Base-by-base conservation (phyloP, 768 basidiomycete genomes). In the Podaxis sp. region DNA sequence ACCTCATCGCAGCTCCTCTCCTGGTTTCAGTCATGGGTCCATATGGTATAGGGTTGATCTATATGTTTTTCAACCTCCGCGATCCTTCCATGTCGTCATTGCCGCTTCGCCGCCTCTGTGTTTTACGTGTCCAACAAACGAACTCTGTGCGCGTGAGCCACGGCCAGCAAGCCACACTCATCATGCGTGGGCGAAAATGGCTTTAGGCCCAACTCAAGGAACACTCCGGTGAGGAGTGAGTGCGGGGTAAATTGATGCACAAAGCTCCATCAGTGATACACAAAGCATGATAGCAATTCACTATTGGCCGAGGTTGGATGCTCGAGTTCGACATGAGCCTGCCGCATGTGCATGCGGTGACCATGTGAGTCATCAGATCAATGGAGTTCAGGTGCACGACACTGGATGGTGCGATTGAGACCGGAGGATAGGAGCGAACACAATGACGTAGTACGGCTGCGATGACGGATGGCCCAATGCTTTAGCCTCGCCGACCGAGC, bases 231-330 rank as follows among this genome's bases (percentile, higher is more conserved):
- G 59, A 24, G 36, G 59, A 57, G 33, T 24, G 19, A 59, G 52
- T 59, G 51, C 38, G 59, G 59, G 59, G 59, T 59, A 59, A 36
- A 49, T 59, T 30, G 33, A 59, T 33, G 42, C 28, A 39, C n/a
- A 26, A 52, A 39, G 51, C 6, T 52, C 49, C 39, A 56, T 40
- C 36, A 38, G 17, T 52, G 26, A 33, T 28, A 11, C 12, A 52
- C 40, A 52, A 55, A 33, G 38, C 49, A 24, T 26, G 22, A 48
- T n/a, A 42, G 13, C 17, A 46, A 19, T 46, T 46, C 17, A 39
- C 36, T 9, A 52, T 44, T 46, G 56, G 42, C 8, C 24, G 7
- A 11, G 49, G 39, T 28, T 26, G 12, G 13, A 28, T 22, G 4
- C 4, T n/a, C 26, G 7, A 33, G 38, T 40, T 51, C 36, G 22